A percentile compares a stretch with the other conserved stretches of the same genome.
These are phyloP conservation scores for Pulveroboletus ravenelii DNA, from an alignment of 768 basidiomycete species.

Conservation along the genomic window DNA sequence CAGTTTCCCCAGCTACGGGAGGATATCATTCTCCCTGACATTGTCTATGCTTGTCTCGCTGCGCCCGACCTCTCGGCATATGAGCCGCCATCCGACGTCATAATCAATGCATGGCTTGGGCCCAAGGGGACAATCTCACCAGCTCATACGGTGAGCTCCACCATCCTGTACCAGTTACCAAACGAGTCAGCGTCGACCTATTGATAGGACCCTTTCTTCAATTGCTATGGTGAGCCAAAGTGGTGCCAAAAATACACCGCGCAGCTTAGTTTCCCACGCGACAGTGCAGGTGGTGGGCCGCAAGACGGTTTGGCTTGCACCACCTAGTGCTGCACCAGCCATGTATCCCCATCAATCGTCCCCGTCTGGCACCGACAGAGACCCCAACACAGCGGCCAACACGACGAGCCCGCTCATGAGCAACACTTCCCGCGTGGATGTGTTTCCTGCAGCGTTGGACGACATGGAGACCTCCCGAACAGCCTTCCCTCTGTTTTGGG, in stretches of 20 bases:
- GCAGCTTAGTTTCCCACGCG: constrained; percentile 5
- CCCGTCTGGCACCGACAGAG: constrained; percentile 9
- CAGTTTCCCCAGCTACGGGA: constrained; percentile 77
- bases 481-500: constrained; percentile 50
- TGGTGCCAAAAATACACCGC: neutral
- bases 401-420: constrained; percentile 46
- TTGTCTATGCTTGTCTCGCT: constrained; percentile 65
- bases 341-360: constrained; percentile 57
- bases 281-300: constrained; percentile 83
- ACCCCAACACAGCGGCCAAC: constrained; percentile 38
- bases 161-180: constrained; percentile 6
- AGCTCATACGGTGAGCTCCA: constrained; percentile 72
- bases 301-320: constrained; percentile 91
- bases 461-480: constrained; percentile 17
- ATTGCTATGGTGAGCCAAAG: constrained; percentile 67
- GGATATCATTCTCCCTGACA: constrained; percentile 85
- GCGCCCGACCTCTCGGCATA: constrained; percentile 48
- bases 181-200: constrained; percentile 4
- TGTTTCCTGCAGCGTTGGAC: constrained; percentile 45
- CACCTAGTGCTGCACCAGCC: constrained; percentile 47
- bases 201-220: constrained; percentile 85
- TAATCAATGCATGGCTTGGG: constrained; percentile 81
- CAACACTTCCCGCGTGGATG: constrained; percentile 83
- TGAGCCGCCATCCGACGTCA: constrained; percentile 56
- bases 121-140: constrained; percentile 77